These are phyloP conservation scores for Gymnopus androsaceus DNA, from an alignment of 1,284 basidiomycete genomes.

Conservation along the genomic window DNA sequence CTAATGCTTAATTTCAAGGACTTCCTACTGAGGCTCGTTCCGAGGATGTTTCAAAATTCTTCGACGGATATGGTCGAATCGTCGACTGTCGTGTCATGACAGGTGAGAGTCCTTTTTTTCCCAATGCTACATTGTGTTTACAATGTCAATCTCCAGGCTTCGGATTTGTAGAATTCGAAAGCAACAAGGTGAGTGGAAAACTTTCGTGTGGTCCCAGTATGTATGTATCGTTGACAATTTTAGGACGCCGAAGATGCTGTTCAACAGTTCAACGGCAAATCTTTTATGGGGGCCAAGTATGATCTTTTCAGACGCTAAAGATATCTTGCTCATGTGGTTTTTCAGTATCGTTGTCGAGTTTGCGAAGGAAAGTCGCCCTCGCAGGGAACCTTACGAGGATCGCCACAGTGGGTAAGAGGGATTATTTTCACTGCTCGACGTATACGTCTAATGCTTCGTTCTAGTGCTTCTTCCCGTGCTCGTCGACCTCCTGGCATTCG, in stretches of 20 bases:
- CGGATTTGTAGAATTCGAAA: conserved; percentile 94
- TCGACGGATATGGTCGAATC: conserved; percentile 84
- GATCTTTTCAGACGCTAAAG: conserved; percentile 23
- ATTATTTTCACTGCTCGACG: not conserved
- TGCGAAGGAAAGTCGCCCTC: conserved; percentile 85
- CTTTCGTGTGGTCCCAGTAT: conserved; percentile 1
- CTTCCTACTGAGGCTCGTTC: conserved; percentile 77
- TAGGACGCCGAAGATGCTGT: conserved; percentile 94
- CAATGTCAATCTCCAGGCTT: conserved; percentile 56
- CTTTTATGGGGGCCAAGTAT: conserved; percentile 85
- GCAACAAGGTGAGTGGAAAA: conserved; percentile 58
- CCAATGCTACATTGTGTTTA: not conserved
- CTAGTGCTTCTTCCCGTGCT: conserved; percentile 54
- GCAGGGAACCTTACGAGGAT: conserved; percentile 74
- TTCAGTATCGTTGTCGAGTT: conserved; percentile 87
- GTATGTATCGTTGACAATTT: conserved; percentile 4
- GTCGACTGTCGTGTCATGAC: conserved; percentile 94
- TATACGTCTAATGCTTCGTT: conserved; percentile 14
- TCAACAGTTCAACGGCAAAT: conserved; percentile 81
- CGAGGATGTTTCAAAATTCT: conserved; percentile 82
- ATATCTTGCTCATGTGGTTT: conserved; percentile 16
- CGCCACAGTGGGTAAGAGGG: conserved; percentile 51
- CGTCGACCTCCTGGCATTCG: conserved; percentile 82
- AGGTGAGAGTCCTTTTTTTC: conserved; percentile 43
- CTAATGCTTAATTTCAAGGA: conserved; percentile 42